Evolutionary conservation across 345 rosid species (phyloP), one percentile per base, ranked within the genome.

Genomic region (Nasturtium officinale): DNA sequence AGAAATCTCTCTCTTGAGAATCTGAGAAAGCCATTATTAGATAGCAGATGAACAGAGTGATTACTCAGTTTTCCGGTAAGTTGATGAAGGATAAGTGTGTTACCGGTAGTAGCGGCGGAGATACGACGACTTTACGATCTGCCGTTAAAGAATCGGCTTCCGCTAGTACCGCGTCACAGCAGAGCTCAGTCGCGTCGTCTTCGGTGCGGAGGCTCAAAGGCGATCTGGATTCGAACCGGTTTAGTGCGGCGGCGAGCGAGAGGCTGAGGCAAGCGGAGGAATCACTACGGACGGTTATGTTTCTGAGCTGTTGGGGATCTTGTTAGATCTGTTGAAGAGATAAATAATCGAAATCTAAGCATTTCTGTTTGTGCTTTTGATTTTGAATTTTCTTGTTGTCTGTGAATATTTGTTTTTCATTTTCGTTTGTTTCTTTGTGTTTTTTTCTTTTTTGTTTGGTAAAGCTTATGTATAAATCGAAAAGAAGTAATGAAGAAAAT

Each of bases 241-340:
- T 55, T 30, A 74, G 67, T 45, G 73, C 79, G 16, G 76, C 82
- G 51, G 79, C 81, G 68, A 73, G 57, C 21, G 88, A 86, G 71
- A 84, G 61, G 82, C 43, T 74, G 30, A 84, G 71, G 61, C 87
- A 80, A 59, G 87, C 90, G 0, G 97, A 92, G 81, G 96, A 92
- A 65, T 88, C 97, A 23, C 76, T 92, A 0, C 67, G 96, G 67
- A 92, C 87, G 3, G 82, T 92, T 51, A 89, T 92, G 96, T 92
- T 75, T 75, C 77, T 92, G 80, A 89, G 94, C 80, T 91, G 96
- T 65, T 91, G 97, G 97, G 92, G 85, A 71, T 88, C 92, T 42
- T 82, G 78, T 69, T 79, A 74, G 70, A 77, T 76, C 70, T 51
- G 17, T 25, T n/a, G 16, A 23, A 23, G 1, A 23, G 2, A 23